These are phyloP conservation scores for Piromyces finnis DNA, from an alignment of 192 early-diverging fungal species.

Conservation along the genomic window DNA sequence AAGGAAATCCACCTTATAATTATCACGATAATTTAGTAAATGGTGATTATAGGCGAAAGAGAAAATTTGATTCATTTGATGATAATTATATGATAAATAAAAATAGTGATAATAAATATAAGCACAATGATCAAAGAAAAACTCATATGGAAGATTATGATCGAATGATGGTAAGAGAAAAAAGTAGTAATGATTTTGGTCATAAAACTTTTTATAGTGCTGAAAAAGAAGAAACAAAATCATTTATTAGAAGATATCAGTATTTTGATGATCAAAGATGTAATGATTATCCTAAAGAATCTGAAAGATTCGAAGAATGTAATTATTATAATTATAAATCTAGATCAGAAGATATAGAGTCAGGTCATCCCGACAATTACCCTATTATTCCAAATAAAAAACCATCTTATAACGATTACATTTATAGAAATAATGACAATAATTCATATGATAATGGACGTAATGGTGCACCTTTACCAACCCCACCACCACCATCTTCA, in stretches of 20 bases:
- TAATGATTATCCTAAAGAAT: too few species aligned
- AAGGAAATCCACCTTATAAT: neutral
- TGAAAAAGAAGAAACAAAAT: neutral
- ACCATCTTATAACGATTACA: neutral
- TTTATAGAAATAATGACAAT: neutral
- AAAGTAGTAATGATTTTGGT: neutral
- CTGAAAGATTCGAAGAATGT: neutral
- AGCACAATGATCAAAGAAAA: neutral
- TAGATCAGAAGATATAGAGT: neutral
- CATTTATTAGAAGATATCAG: neutral
- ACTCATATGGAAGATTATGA: neutral
- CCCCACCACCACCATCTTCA: too few species aligned
- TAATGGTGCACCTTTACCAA: too few species aligned
- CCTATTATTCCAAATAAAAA: neutral
- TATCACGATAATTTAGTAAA: neutral
- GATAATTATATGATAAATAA: neutral
- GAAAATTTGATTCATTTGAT: neutral
- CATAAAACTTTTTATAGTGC: neutral
- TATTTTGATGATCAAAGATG: neutral
- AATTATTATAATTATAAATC: neutral
- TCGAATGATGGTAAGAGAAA: neutral
- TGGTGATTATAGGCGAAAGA: neutral
- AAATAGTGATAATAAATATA: neutral
- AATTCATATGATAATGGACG: neutral
- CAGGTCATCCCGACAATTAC: neutral